Evolutionary conservation across 495 filamentous ascomycete genomes (phyloP).

Genomic region (Jackrogersella minutella): DNA sequence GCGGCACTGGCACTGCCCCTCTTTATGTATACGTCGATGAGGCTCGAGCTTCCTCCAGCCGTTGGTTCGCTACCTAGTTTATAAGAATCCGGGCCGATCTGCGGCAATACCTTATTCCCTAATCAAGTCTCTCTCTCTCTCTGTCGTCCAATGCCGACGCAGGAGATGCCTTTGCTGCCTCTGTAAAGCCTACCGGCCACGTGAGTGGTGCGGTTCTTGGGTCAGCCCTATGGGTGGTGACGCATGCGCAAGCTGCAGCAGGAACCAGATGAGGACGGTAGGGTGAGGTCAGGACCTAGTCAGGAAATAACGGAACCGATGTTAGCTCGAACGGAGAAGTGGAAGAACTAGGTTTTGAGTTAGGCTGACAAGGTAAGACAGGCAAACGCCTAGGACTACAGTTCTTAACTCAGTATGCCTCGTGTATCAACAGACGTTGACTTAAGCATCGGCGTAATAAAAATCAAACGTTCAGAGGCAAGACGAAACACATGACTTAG

Average conservation of each 20-base stretch:
- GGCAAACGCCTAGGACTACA: conserved; percentile 23
- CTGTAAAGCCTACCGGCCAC: conserved; percentile 22
- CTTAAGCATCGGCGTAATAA: conserved; percentile 35
- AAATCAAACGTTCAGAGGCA: conserved; percentile 19
- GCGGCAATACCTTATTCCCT: conserved; percentile 6
- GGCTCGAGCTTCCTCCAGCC: conserved; percentile 13
- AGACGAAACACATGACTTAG: conserved; percentile 39
- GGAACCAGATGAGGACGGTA: conserved; percentile 21
- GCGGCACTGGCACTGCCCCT: conserved; percentile 5
- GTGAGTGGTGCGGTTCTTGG: conserved; percentile 22
- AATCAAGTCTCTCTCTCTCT: conserved; percentile 21
- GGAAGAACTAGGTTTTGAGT: conserved; percentile 15
- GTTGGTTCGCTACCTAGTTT: background rate
- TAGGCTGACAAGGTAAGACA: conserved; percentile 27
- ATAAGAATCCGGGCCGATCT: conserved; percentile 4
- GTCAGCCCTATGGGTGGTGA: conserved; percentile 35
- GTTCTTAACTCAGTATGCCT: conserved; percentile 9
- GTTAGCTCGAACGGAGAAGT: conserved; percentile 19
- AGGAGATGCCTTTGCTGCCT: background rate
- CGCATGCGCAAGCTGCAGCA: conserved; percentile 27
- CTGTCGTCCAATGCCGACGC: background rate
- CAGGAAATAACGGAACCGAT: conserved; percentile 23
- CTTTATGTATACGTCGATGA: conserved; percentile 25
- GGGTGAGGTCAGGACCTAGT: conserved; percentile 32
- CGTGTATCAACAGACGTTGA: conserved; percentile 30